Conservation (phyloP, 352 stramenopile genomes). For the Pythium rishiriense region DNA sequence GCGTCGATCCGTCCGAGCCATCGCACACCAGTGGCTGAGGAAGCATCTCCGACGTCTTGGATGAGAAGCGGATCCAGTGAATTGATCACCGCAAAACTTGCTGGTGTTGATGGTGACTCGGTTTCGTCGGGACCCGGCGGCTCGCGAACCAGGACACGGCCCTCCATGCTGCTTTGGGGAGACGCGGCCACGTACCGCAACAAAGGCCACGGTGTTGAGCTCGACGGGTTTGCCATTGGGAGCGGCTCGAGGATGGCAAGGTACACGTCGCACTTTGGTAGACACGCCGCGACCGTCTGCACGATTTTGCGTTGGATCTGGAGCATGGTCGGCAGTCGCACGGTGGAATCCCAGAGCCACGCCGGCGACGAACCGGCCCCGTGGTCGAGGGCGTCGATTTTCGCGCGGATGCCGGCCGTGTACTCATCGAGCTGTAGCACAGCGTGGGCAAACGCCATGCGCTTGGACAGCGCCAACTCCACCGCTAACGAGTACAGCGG, state of each 20-base stretch:
- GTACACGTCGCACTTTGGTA: conserved; percentile 76
- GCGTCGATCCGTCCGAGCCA: conserved; percentile 9
- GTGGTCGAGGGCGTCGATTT: conserved; percentile 16
- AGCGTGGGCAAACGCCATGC: conserved; percentile 51
- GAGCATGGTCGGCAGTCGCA: conserved; percentile 54
- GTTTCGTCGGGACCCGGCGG: not conserved
- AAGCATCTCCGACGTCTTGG: conserved; percentile 35
- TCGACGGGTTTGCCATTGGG: conserved; percentile 33
- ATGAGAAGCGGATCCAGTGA: conserved; percentile 34
- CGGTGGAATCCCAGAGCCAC: conserved; percentile 22
- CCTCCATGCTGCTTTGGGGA: conserved; percentile 49
- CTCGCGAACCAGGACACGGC: conserved; percentile 28
- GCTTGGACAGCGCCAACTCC: conserved; percentile 53
- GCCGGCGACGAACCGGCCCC: conserved; percentile 11
- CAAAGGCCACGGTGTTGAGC: conserved; percentile 29
- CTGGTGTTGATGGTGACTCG: not conserved
- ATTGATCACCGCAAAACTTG: conserved; percentile 43
- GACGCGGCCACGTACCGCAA: conserved; percentile 56
- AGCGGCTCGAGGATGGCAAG: conserved; percentile 59
- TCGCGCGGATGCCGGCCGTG: conserved; percentile 33
- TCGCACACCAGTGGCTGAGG: not conserved
- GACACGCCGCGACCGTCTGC: conserved; percentile 49
- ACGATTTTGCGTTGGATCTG: conserved; percentile 64
- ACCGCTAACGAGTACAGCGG: conserved; percentile 54
- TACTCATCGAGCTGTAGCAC: conserved; percentile 42